Conservation (phyloP, 192 early-diverging fungal species). For the Gorgonomyces haynaldii region DNA sequence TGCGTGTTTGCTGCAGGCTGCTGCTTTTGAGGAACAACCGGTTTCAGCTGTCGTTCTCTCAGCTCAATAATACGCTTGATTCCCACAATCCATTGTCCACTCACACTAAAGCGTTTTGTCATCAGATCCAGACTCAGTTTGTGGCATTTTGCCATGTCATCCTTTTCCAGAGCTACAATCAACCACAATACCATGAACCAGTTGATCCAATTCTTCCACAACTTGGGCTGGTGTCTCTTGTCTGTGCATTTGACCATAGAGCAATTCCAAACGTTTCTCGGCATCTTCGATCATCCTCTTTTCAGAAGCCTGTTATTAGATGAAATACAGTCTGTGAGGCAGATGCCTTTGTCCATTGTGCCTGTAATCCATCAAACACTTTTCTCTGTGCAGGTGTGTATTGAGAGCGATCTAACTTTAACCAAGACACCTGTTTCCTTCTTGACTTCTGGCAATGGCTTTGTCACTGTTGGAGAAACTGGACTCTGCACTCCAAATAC, state of each 20-base stretch:
- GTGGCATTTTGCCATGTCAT: conserved; percentile 43
- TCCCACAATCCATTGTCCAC: conserved; percentile 54
- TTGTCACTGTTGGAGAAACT: not conserved
- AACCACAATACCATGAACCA: conserved; percentile 2
- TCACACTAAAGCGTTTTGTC: conserved; percentile 53
- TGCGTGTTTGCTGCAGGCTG: too few species aligned
- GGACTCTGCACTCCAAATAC: not conserved
- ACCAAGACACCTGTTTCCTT: too few species aligned
- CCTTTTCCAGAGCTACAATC: conserved; percentile 28
- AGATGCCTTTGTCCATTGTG: conserved; percentile 6
- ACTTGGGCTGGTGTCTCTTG: conserved; percentile 53
- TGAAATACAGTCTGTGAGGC: not conserved
- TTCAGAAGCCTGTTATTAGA: conserved; percentile 42
- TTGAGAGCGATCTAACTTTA: conserved; percentile 56
- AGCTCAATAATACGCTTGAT: conserved; percentile 58
- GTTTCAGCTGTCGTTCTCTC: conserved; percentile 15
- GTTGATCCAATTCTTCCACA: conserved; percentile 36
- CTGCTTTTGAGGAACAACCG: too few species aligned
- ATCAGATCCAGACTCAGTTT: conserved; percentile 57
- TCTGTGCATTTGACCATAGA: conserved; percentile 84
- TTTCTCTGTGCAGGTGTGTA: conserved; percentile 62
- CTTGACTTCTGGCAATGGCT: too few species aligned
- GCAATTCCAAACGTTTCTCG: conserved; percentile 60
- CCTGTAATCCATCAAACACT: conserved; percentile 46
- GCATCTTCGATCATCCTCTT: conserved; percentile 72